A percentile compares a stretch with the other conserved stretches of the same genome.
These are phyloP conservation scores for Parsonsia alboflavescens DNA, from an alignment of 257 asterid species.

Conservation along the genomic window DNA sequence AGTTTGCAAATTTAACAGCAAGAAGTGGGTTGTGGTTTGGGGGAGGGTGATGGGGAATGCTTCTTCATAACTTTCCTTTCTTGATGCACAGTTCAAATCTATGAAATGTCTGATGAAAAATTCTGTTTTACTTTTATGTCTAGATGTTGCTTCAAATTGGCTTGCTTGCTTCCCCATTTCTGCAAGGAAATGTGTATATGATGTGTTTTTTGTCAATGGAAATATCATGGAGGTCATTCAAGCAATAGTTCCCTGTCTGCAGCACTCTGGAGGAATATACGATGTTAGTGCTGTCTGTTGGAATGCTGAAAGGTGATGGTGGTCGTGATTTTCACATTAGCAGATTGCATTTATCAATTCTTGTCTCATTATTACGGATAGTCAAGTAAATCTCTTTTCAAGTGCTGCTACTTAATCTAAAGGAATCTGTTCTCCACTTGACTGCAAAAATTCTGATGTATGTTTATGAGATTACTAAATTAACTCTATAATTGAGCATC, in stretches of 20 bases:
- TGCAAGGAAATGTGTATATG: slow-evolving; percentile 66
- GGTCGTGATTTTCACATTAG: background rate
- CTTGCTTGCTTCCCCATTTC: slow-evolving; percentile 82
- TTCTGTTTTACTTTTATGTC: slow-evolving; percentile 21
- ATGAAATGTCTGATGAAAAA: slow-evolving; percentile 16
- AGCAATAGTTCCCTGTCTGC: slow-evolving; percentile 74
- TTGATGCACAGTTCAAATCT: slow-evolving; percentile 5
- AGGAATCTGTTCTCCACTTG: background rate
- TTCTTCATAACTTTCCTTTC: slow-evolving; percentile 1
- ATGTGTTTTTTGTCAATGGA: slow-evolving; percentile 70
- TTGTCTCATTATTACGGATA: background rate
- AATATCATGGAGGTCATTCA: slow-evolving; percentile 54
- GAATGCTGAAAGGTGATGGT: slow-evolving; percentile 93
- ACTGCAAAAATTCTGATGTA: background rate
- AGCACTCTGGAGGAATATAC: slow-evolving; percentile 36
- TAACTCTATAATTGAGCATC: background rate
- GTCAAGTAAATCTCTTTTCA: background rate
- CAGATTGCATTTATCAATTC: background rate
- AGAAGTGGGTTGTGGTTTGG: background rate
- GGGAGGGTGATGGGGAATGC: background rate
- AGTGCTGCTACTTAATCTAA: background rate
- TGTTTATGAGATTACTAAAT: background rate
- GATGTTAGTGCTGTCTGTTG: slow-evolving; percentile 46
- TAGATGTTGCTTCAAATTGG: slow-evolving; percentile 85
- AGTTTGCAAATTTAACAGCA: background rate